Evolutionary conservation across 2,329 filamentous ascomycete genomes (phyloP).

Genomic region (Clarireedia sp.): DNA sequence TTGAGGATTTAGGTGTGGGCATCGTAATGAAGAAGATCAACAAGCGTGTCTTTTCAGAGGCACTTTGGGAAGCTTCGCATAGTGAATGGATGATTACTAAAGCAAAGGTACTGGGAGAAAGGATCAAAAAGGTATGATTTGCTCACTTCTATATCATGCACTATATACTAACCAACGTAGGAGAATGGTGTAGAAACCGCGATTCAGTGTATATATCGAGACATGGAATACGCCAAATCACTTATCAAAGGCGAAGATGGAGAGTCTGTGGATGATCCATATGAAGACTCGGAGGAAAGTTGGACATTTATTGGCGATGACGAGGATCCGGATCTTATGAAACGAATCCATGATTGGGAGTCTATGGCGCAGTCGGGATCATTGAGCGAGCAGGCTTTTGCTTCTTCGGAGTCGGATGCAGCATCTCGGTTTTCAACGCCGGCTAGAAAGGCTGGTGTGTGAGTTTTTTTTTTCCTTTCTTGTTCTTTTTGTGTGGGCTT

Average conservation of each 20-base stretch:
- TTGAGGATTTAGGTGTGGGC: constrained; percentile 90
- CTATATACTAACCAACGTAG: constrained; percentile 38
- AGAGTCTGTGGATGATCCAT: constrained; percentile 45
- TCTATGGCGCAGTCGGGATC: constrained; percentile 22
- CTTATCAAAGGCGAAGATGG: constrained; percentile 61
- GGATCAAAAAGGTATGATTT: constrained; percentile 69
- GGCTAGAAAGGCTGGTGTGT: constrained; percentile 2
- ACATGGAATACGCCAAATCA: constrained; percentile 84
- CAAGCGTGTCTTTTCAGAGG: constrained; percentile 73
- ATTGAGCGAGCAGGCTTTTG: constrained; percentile 4
- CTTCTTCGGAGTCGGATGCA: constrained; percentile 12
- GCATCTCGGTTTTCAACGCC: constrained; percentile 3
- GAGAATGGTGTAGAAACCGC: constrained; percentile 86
- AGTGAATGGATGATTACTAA: constrained; percentile 87
- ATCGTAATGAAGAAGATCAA: constrained; percentile 85
- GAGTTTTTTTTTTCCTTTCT: not conserved
- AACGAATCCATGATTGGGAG: constrained; percentile 28
- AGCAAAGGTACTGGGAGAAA: constrained; percentile 71
- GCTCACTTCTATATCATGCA: not conserved
- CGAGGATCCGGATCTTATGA: constrained; percentile 27
- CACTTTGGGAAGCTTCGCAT: constrained; percentile 85
- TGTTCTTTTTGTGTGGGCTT: too few species aligned
- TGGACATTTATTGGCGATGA: constrained; percentile 78
- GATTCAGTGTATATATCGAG: constrained; percentile 88
- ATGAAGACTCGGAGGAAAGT: constrained; percentile 63